A percentile compares a stretch with the other conserved stretches of the same genome.
Evolutionary conservation across 208 protist species (phyloP).

Genomic region (Trypanosoma mega): DNA sequence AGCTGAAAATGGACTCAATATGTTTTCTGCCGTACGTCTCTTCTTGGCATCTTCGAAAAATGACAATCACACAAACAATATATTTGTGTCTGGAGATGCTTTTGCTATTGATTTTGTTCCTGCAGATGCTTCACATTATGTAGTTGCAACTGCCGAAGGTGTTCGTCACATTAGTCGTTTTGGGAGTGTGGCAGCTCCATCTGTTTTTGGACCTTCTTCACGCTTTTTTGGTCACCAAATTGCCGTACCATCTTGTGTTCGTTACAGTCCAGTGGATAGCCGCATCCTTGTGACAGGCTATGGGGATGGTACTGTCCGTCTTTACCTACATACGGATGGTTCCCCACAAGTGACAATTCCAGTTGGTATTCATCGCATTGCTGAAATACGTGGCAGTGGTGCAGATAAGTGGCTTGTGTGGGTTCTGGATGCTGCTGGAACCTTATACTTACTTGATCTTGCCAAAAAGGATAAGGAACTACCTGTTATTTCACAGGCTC

Average conservation of each 20-base stretch:
- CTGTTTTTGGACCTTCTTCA: conserved; percentile 52
- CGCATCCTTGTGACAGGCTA: conserved; percentile 75
- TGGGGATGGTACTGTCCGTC: conserved; percentile 72
- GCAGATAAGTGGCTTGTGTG: conserved; percentile 61
- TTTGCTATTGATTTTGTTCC: conserved; percentile 63
- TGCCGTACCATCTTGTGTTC: conserved; percentile 55
- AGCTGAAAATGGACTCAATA: conserved; percentile 64
- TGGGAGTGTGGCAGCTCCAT: conserved; percentile 63
- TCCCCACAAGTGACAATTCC: conserved; percentile 66
- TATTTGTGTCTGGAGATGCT: conserved; percentile 19
- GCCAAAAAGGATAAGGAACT: conserved; percentile 46
- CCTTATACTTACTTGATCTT: conserved; percentile 68
- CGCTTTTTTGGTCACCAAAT: conserved; percentile 34
- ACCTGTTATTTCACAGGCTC: conserved; percentile 48
- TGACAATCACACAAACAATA: conserved; percentile 18
- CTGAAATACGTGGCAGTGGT: conserved; percentile 47
- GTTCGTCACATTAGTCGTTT: conserved; percentile 65
- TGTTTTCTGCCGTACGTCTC: conserved; percentile 53
- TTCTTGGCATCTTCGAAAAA: conserved; percentile 32
- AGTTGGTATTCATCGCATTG: conserved; percentile 38
- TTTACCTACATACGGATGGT: conserved; percentile 55
- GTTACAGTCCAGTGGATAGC: conserved; percentile 57
- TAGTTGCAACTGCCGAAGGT: conserved; percentile 56
- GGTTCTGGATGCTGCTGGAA: conserved; percentile 68
- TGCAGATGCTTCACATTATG: conserved; percentile 58